Base-by-base conservation (phyloP, 441 rosid species). In the Pelargonium fulgidum region DNA sequence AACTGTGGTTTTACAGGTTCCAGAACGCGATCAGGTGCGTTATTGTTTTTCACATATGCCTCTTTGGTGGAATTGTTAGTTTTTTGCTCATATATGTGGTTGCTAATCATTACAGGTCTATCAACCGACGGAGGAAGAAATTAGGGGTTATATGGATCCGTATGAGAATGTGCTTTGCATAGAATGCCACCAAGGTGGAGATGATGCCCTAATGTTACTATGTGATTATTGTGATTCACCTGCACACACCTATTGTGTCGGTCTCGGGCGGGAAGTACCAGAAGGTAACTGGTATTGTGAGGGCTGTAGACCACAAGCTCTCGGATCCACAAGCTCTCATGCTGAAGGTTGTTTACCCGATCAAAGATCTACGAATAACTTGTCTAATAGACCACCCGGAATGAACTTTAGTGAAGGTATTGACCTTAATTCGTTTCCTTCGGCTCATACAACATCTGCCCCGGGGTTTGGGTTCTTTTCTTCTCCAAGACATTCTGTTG, bases 251-350 rank as follows among this genome's bases (percentile, higher is more conserved):
- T 95, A 82, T 77, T 95, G 99, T 48, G 99, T 90, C 47, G 99
- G 99, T 71, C 95, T 92, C 0, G 97, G 97, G 66, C 75, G 80
- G 77, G 93, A 90, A 80, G 99, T 95, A 5, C 99, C 99, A 7
- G 98, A 88, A 70, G 99, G 98, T 65, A 92, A 92, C 84, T 95
- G 99, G 99, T 95, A 95, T 72, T 95, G 99, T 71, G 87, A 95
- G 50, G 98, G 82, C 72, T 95, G 99, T 72, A 85, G 89, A 72
- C 98, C 89, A n/a, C 88, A 76, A 72, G 96, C 94, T 67, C 82
- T 84, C 36, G 99, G 88, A 72, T 85, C 96, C 63, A 82, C 89
- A 66, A 88, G 89, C 76, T 77, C 90, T 74, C 91, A 76, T 42
- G 64, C 83, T 47, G 91, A 79, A 54, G 84, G 80, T 67, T 62